phyloP scores from a whole-genome alignment of 2,329 filamentous ascomycete genomes.

The Bipolaris cookei region DNA sequence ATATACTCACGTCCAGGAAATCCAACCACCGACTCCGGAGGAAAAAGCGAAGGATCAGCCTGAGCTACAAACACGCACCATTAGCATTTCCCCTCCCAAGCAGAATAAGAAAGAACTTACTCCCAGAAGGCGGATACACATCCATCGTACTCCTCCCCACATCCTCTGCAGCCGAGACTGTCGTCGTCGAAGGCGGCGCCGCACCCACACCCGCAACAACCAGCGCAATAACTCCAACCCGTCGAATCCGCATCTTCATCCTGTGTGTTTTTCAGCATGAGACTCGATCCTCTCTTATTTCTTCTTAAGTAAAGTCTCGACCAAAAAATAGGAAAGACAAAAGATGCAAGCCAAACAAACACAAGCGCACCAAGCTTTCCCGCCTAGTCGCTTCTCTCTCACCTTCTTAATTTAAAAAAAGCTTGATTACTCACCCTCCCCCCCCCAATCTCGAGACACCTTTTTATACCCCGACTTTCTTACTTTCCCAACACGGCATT shows the following conservation, averaged over 20 bases:
- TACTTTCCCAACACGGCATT: too few relatives aligned
- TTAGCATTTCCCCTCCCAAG: neutral
- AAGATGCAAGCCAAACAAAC: too few relatives aligned
- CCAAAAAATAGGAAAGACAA: neutral
- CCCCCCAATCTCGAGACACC: too few relatives aligned
- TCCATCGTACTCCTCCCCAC: conserved; percentile 28
- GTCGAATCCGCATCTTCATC: conserved; percentile 16
- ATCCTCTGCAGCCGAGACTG: conserved; percentile 22
- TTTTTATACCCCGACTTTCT: too few relatives aligned
- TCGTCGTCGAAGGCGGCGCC: conserved; percentile 22
- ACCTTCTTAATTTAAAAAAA: neutral
- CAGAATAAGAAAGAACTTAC: conserved; percentile 18
- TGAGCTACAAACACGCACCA: conserved; percentile 20
- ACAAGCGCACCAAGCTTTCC: neutral
- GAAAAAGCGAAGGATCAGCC: conserved; percentile 34
- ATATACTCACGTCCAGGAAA: conserved; percentile 30
- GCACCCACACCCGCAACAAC: conserved; percentile 18
- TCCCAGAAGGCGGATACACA: conserved; percentile 33
- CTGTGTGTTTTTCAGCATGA: neutral
- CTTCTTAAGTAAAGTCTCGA: neutral
- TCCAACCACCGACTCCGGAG: conserved; percentile 36
- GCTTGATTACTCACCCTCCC: too few relatives aligned
- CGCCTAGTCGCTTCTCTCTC: neutral
- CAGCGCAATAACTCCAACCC: conserved; percentile 18
- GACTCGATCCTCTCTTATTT: neutral